Conservation (phyloP, 192 early-diverging fungal genomes). For the Nowakowskiella sp. region DNA sequence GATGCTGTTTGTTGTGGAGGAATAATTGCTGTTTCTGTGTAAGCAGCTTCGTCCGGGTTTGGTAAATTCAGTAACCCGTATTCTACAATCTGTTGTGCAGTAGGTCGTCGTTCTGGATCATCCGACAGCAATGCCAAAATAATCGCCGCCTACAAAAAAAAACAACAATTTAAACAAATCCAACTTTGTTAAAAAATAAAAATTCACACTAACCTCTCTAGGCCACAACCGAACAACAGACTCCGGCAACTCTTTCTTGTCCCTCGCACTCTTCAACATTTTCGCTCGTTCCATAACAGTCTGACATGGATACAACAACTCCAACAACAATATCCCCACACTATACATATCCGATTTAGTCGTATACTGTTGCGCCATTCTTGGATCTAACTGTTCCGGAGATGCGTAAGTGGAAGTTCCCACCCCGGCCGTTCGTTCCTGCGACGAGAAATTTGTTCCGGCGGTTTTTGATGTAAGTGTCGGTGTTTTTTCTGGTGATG, state of each 20-base stretch:
- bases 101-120: constrained; percentile 63
- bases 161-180: constrained; percentile 7
- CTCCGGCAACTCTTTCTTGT: constrained; percentile 54
- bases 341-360: constrained; percentile 80
- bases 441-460: constrained; percentile 10
- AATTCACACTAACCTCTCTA: constrained; percentile 44
- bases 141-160: constrained; percentile 51
- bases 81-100: constrained; percentile 58
- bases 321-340: constrained; percentile 93
- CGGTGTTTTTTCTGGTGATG: no score
- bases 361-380: constrained; percentile 25
- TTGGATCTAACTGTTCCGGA: constrained; percentile 65
- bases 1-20: neutral
- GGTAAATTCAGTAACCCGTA: constrained; percentile 47
- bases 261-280: constrained; percentile 54
- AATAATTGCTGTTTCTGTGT: neutral
- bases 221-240: constrained; percentile 60
- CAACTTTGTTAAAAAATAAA: constrained; percentile 7
- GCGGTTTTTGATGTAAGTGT: constrained; percentile 3
- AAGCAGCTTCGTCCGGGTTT: neutral
- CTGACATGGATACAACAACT: constrained; percentile 79
- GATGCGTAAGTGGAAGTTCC: constrained; percentile 80
- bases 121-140: constrained; percentile 76
- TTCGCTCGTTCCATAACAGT: constrained; percentile 87
- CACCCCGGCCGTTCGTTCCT: constrained; percentile 52